Conservation (phyloP, 768 basidiomycete species). For the Collybiopsis luxurians region DNA sequence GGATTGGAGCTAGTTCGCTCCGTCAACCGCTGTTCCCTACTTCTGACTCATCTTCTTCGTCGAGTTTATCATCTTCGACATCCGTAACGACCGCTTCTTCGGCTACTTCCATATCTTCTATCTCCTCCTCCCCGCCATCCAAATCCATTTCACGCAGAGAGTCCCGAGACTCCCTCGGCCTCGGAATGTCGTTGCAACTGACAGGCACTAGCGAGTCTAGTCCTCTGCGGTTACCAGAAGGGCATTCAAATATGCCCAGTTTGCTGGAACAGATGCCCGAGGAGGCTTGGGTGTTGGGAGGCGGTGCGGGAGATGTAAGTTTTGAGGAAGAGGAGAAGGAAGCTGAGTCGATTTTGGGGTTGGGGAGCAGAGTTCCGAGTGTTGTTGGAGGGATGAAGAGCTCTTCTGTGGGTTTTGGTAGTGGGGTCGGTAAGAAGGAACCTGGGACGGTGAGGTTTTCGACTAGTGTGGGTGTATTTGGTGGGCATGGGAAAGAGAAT, state of each 20-base stretch:
- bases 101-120: slow-evolving; percentile 12
- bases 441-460: slow-evolving; percentile 20
- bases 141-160: slow-evolving; percentile 2
- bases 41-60: neutral
- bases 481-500: slow-evolving; percentile 49
- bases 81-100: neutral
- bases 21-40: slow-evolving; percentile 2
- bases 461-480: slow-evolving; percentile 35
- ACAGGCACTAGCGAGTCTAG: slow-evolving; percentile 29
- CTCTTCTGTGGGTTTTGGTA: slow-evolving; percentile 10
- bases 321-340: slow-evolving; percentile 39
- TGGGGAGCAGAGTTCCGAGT: neutral
- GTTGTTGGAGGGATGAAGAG: slow-evolving; percentile 18
- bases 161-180: neutral
- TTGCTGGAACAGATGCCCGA: slow-evolving; percentile 61
- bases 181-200: slow-evolving; percentile 22
- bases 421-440: slow-evolving; percentile 14
- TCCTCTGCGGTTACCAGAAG: slow-evolving; percentile 6
- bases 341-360: neutral
- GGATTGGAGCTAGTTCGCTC: neutral
- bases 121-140: slow-evolving; percentile 31
- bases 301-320: slow-evolving; percentile 43
- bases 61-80: neutral
- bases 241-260: slow-evolving; percentile 25
- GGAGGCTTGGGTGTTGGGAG: slow-evolving; percentile 41